Conservation (phyloP, 2,329 filamentous ascomycete genomes). For the Chaetomiaceae sp. region DNA sequence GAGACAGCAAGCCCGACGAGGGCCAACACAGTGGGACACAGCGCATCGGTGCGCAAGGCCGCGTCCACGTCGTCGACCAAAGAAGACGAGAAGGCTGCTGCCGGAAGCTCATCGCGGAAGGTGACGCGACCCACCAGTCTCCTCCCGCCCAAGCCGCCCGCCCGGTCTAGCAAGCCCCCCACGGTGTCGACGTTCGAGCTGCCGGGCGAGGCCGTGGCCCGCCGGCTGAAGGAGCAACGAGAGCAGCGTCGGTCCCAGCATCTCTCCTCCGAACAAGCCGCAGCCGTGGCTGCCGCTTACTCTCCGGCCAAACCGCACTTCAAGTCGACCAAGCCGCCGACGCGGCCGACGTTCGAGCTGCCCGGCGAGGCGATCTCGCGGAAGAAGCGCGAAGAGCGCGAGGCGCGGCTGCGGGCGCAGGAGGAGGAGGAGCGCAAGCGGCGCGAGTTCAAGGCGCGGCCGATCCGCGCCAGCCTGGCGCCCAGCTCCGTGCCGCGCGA, state of each 20-base stretch:
- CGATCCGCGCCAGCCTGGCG: conserved; percentile 41
- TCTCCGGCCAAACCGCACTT: conserved; percentile 36
- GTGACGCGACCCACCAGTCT: conserved; percentile 36
- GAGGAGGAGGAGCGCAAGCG: conserved; percentile 55
- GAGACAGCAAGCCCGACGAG: conserved; percentile 37
- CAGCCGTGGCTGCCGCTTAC: conserved; percentile 11
- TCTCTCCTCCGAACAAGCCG: conserved; percentile 16
- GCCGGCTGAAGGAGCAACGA: conserved; percentile 51
- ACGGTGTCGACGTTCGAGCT: conserved; percentile 56
- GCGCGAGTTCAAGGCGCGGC: conserved; percentile 59
- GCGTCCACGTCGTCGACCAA: conserved; percentile 37
- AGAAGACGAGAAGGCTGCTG: conserved; percentile 25
- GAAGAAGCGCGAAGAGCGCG: conserved; percentile 49
- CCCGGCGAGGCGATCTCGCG: conserved; percentile 56
- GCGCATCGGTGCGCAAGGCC: conserved; percentile 37
- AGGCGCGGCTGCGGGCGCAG: conserved; percentile 48
- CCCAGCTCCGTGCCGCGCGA: conserved; percentile 45
- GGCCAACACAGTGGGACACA: conserved; percentile 34
- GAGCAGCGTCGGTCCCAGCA: conserved; percentile 44
- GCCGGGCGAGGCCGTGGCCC: conserved; percentile 55
- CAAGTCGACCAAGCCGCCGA: conserved; percentile 47
- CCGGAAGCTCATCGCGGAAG: conserved; percentile 26
- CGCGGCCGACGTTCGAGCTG: conserved; percentile 54
- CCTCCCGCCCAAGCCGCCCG: conserved; percentile 39
- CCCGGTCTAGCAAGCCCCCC: conserved; percentile 48